These are phyloP conservation scores for Backusella australiensis DNA, from an alignment of 192 early-diverging fungal species.

Conservation along the genomic window DNA sequence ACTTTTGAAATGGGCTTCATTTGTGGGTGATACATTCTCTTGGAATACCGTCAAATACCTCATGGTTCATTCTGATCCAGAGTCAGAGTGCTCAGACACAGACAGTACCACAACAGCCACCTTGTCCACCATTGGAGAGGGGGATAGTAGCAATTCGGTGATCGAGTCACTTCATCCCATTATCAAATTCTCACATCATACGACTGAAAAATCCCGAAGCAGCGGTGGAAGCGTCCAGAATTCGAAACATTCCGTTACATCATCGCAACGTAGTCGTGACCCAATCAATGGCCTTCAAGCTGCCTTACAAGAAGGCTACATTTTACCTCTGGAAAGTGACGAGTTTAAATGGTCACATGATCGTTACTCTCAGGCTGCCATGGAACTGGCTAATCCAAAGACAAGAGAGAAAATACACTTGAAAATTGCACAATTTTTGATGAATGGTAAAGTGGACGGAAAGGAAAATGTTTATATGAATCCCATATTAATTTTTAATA, in stretches of 20 bases:
- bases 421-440: conserved; percentile 26
- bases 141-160: not conserved
- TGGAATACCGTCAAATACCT: conserved; percentile 33
- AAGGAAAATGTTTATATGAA: too few relatives aligned
- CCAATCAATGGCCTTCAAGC: conserved; percentile 33
- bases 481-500: too few relatives aligned
- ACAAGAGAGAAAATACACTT: conserved; percentile 29
- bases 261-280: not conserved
- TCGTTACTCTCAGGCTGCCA: conserved; percentile 34
- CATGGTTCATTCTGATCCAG: conserved; percentile 23
- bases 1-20: conserved; percentile 32
- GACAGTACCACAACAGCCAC: not conserved
- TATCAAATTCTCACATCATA: conserved; percentile 9
- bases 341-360: conserved; percentile 36
- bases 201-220: not conserved
- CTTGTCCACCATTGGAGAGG: not conserved
- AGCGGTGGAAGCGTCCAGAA: not conserved
- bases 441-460: conserved; percentile 9
- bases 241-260: not conserved
- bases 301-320: conserved; percentile 30
- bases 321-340: conserved; percentile 31
- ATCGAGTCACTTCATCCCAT: conserved; percentile 11
- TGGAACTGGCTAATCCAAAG: conserved; percentile 24
- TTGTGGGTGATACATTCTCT: conserved; percentile 34
- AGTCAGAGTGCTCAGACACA: conserved; percentile 21